Evolutionary conservation across 1,139 yeast genomes (phyloP), one percentile per base, ranked within the genome.

Genomic region (Kodamaea alishanica): DNA sequence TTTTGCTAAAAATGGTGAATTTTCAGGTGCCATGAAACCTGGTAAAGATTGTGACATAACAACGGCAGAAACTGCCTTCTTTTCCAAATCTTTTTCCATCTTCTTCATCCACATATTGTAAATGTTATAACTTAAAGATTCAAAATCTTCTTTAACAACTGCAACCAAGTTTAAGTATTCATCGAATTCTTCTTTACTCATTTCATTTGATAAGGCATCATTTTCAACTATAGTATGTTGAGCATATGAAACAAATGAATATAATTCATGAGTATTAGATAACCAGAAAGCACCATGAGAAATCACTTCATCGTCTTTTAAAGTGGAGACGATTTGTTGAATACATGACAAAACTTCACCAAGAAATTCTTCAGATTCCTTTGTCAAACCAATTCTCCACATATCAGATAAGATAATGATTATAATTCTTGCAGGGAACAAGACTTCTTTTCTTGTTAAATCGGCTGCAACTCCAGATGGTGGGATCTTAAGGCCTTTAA

Each of bases 71-170:
- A 92, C 84, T 37, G 92, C 92, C 71, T 88, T 87, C 76, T 86
- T 88, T 60, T 88, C 96, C 57, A 92, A 70, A 48, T 84, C 86
- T 61, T 86, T 87, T 67, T 90, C 95, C 77, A 92, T 78, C 63
- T 87, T 92, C 71, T 88, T 89, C 89, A 92, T 84, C 97, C 97
- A 90, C 73, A 92, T 85, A 63, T 90, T 95, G 67, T 90, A 92
- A 48, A 94, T 87, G 65, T 92, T 92, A 68, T 84, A 92, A 33
- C 95, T 89, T 46, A 92, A 77, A 8, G 92, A 85, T 65, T 90
- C 97, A 54, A 92, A 84, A 65, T 92, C 98, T 60, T 87, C 96
- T 66, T 87, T 88, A 32, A 92, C 94, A 50, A 92, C 90, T 2
- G 90, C 88, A 41, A 90, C 95, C 46, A 94, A 75, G 49, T 87